Conservation (phyloP, 805 yeast genomes). For the Candida parachauliodes region DNA sequence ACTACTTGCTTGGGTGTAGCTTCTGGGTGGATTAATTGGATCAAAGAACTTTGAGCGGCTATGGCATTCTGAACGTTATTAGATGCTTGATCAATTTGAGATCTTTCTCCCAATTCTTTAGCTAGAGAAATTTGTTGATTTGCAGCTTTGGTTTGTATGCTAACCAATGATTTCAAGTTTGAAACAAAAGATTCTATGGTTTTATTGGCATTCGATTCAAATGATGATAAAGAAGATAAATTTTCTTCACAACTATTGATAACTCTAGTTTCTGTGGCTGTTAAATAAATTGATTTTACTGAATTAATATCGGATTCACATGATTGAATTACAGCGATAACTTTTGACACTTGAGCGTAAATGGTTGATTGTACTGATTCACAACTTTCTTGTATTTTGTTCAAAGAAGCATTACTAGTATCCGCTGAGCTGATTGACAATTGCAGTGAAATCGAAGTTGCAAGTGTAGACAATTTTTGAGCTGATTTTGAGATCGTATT, state of each 20-base stretch:
- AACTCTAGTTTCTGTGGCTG: constrained; percentile 3
- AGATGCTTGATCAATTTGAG: constrained; percentile 3
- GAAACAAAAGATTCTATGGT: constrained; percentile 3
- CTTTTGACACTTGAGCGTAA: not conserved
- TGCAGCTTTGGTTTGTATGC: constrained; percentile 1
- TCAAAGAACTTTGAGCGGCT: constrained; percentile 6
- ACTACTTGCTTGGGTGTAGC: not conserved
- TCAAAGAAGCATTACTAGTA: constrained; percentile 2
- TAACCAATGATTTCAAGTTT: not conserved
- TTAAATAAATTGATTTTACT: constrained; percentile 3
- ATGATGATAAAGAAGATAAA: constrained; percentile 6
- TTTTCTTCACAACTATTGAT: constrained; percentile 5
- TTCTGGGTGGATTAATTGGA: not conserved
- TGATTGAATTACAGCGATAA: constrained; percentile 6
- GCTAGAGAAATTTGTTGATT: constrained; percentile 5
- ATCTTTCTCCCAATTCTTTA: not conserved
- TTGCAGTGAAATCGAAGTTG: not conserved
- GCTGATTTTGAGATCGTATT: no score
- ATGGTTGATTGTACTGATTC: constrained; percentile 7
- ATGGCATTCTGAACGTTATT: constrained; percentile 4
- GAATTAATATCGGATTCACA: constrained; percentile 8
- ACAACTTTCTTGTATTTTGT: constrained; percentile 5
- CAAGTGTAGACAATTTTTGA: no score
- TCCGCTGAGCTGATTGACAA: no score
- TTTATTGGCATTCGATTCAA: constrained; percentile 7